These are phyloP conservation scores for Erythrobasidium yunnanense DNA, from an alignment of 768 basidiomycete genomes.

Conservation along the genomic window DNA sequence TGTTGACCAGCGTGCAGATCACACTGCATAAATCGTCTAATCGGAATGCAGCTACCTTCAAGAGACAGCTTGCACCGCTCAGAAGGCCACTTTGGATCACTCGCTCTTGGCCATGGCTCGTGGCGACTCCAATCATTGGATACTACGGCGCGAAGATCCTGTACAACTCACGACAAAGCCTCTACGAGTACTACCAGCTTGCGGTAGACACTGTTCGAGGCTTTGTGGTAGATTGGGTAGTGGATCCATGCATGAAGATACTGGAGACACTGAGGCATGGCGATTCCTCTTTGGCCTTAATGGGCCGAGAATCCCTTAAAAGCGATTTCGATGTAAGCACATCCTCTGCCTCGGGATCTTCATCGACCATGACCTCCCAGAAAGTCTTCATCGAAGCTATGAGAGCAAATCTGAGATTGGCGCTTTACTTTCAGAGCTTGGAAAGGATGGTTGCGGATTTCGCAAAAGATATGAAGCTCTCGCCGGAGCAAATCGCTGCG, in stretches of 20 bases:
- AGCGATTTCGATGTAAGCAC: constrained; percentile 58
- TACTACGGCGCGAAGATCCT: constrained; percentile 49
- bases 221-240: constrained; percentile 70
- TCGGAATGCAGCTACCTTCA: constrained; percentile 39
- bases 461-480: constrained; percentile 68
- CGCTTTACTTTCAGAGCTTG: constrained; percentile 52
- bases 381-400: neutral
- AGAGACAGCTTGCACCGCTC: constrained; percentile 45
- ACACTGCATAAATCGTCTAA: constrained; percentile 33
- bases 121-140: constrained; percentile 62
- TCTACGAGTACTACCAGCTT: constrained; percentile 53
- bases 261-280: constrained; percentile 71
- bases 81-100: constrained; percentile 58
- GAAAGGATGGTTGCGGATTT: constrained; percentile 84
- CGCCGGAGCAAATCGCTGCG: constrained; percentile 53
- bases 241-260: constrained; percentile 74
- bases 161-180: constrained; percentile 53
- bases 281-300: constrained; percentile 53
- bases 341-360: constrained; percentile 42
- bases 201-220: constrained; percentile 56
- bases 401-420: neutral
- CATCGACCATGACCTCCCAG: neutral
- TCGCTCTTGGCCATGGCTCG: constrained; percentile 67
- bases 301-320: constrained; percentile 67
- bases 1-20: constrained; percentile 22